Base-by-base conservation (phyloP, 1,284 basidiomycete species). In the Ustilago shanxiensis region DNA sequence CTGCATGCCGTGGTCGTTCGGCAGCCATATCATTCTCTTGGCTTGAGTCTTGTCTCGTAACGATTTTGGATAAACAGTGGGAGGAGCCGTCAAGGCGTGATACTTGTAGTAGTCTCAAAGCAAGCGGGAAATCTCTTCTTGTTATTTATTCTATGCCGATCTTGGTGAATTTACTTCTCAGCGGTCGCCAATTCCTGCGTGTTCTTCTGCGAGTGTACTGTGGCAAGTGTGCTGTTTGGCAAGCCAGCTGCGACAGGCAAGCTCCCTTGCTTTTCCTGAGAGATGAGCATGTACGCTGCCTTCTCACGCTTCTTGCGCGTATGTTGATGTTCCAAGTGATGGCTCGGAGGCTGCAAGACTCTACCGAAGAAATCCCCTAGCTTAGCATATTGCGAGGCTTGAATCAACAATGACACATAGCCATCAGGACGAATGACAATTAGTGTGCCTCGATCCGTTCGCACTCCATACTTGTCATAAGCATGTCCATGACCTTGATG, bases 351-450 rank as follows among this genome's bases (percentile, higher is more conserved):
- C 50, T 52, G 58, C 63, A 71, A 16, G 11, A 71, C 22, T 35
- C 54, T 33, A 13, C 50, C 54, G n/a, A 73, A 73, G 28, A 67
- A 68, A 9, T 52, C 54, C 18, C 62, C 64, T 8, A 76, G 55
- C 51, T 62, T 22, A 3, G 45, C 31, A 44, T 44, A 39, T n/a
- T 72, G 45, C 22, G n/a, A n/a, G 0, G 63, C 62, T 13, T 29
- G 50, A 8, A 60, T 53, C 29, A 76, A 35, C 11, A 72, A 53
- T 39, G 72, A 70, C 0, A 76, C 72, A 29, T 76, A 68, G 2
- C 70, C 70, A 53, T 76, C 68, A 5, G 72, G 72, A 22, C 72
- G 63, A 28, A 76, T 49, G 9, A 76, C 61, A 8, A 76, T 61
- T 13, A 70, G 10, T 18, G 72, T 69, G 4, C 72, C 72, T 28